Evolutionary conservation across 495 filamentous ascomycete genomes (phyloP).

Genomic region (Penicillium coprophilum): DNA sequence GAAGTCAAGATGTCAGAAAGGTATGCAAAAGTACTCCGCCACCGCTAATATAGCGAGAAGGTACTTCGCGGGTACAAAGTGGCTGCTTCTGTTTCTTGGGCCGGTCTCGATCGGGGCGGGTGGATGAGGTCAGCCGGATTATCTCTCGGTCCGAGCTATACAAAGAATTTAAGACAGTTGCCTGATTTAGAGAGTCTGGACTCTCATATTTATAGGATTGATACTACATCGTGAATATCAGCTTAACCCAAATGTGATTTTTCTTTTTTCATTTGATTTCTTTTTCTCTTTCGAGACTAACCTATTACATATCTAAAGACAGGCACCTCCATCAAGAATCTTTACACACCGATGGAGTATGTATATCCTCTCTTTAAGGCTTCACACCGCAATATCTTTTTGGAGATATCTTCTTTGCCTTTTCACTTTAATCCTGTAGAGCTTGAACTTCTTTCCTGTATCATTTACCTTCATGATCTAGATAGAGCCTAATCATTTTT

Average conservation of each 20-base stretch:
- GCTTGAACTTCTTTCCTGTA: neutral
- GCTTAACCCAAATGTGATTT: neutral
- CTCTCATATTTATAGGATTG: slow-evolving; percentile 14
- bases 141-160: slow-evolving; percentile 15
- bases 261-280: neutral
- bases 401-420: neutral
- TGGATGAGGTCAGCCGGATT: slow-evolving; percentile 20
- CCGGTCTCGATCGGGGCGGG: slow-evolving; percentile 16
- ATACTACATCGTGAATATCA: neutral
- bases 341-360: neutral
- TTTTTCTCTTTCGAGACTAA: neutral
- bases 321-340: no score
- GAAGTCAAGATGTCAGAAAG: neutral
- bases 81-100: slow-evolving; percentile 17
- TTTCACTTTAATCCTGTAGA: neutral
- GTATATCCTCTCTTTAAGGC: neutral
- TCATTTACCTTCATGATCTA: neutral
- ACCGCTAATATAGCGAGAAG: slow-evolving; percentile 22
- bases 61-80: slow-evolving; percentile 19
- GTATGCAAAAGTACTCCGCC: slow-evolving; percentile 29
- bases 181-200: slow-evolving; percentile 14
- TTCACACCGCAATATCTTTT: neutral
- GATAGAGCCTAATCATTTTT: neutral
- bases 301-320: neutral
- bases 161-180: slow-evolving; percentile 3